These are phyloP conservation scores for Trichoderma koningiopsis DNA, from an alignment of 2,329 filamentous ascomycete genomes.

Conservation along the genomic window DNA sequence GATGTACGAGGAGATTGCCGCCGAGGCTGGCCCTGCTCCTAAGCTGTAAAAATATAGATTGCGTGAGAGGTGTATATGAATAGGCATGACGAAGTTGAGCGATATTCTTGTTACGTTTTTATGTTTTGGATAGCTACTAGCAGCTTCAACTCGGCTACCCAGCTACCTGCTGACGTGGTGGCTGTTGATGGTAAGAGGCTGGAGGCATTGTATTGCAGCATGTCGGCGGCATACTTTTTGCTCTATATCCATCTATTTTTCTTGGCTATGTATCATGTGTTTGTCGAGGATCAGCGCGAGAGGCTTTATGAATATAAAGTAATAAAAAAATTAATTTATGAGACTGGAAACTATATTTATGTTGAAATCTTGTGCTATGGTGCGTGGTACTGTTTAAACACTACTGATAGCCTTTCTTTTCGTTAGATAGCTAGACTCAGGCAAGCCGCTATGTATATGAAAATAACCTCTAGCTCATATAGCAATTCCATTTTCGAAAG, in stretches of 20 bases:
- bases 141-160: background rate
- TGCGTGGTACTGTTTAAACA: too few species aligned
- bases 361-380: background rate
- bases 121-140: conserved; percentile 3
- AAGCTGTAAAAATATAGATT: conserved; percentile 45
- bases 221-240: background rate
- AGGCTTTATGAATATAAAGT: background rate
- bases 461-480: too few species aligned
- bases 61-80: background rate
- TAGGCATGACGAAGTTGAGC: conserved; percentile 17
- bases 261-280: background rate
- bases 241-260: background rate
- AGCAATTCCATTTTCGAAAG: too few species aligned
- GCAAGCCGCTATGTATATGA: too few species aligned
- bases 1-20: conserved; percentile 59
- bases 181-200: background rate
- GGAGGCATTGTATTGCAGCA: background rate
- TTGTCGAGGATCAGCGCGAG: background rate
- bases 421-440: too few species aligned
- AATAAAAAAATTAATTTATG: background rate
- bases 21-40: conserved; percentile 36
- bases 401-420: too few species aligned
- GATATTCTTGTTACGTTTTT: background rate
- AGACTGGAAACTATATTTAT: background rate
- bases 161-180: background rate